Percentiles rank a stretch among this genome's conserved stretches.
These are phyloP conservation scores for Helenozyma baotianmanensis DNA, from an alignment of 805 yeast genomes.

Conservation along the genomic window DNA sequence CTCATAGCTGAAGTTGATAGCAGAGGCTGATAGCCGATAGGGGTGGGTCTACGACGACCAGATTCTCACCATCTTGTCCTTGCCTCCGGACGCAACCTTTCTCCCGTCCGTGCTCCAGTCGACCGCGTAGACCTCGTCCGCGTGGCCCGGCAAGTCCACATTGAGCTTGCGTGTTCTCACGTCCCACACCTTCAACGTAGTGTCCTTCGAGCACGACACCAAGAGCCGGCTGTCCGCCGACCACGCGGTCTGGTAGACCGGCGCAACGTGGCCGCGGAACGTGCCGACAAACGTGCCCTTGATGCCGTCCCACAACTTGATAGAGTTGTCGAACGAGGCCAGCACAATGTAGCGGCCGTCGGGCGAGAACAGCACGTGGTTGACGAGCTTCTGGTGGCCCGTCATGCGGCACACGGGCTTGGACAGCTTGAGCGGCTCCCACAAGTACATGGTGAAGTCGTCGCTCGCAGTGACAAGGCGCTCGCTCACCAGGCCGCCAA, in stretches of 20 bases:
- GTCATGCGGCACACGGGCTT: constrained; percentile 94
- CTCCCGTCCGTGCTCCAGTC: constrained; percentile 98
- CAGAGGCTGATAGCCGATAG: too few relatives aligned
- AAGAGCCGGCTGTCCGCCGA: constrained; percentile 87
- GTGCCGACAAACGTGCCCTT: constrained; percentile 88
- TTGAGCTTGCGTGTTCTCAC: constrained; percentile 76
- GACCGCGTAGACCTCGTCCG: constrained; percentile 93
- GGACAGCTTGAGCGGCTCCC: constrained; percentile 81
- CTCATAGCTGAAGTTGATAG: too few relatives aligned
- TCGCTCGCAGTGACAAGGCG: constrained; percentile 92
- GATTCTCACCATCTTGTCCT: constrained; percentile 87
- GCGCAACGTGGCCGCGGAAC: constrained; percentile 94
- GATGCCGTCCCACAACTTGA: constrained; percentile 94
- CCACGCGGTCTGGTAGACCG: constrained; percentile 98
- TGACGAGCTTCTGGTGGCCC: constrained; percentile 95
- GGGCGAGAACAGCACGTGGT: constrained; percentile 93
- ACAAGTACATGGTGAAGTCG: constrained; percentile 94
- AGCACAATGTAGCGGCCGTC: constrained; percentile 89
- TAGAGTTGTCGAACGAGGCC: constrained; percentile 91
- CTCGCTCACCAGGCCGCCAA: constrained; percentile 57
- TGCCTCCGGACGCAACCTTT: constrained; percentile 95
- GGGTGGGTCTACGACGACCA: constrained; percentile 59
- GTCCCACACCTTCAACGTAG: constrained; percentile 96
- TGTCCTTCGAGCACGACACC: constrained; percentile 93
- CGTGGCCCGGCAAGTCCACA: constrained; percentile 92